A percentile compares a stretch with the other conserved stretches of the same genome.
phyloP scores from a whole-genome alignment of 164 flowering plant genomes.

The Hamamelis virginiana region DNA sequence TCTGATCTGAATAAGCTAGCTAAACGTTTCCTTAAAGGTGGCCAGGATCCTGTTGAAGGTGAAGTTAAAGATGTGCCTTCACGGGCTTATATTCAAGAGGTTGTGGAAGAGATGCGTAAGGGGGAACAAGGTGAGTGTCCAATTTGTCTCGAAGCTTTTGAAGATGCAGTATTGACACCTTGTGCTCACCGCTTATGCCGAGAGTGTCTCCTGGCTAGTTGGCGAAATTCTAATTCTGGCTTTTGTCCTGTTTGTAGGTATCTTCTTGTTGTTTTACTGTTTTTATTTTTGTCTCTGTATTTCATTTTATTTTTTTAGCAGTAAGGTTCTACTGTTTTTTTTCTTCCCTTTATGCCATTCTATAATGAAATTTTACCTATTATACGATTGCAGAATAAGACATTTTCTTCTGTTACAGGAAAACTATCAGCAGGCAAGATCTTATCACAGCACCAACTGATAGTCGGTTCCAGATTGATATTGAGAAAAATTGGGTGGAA shows the following conservation, averaged over 20 bases:
- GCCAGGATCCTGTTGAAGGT: slow-evolving; percentile 35
- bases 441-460: slow-evolving; percentile 92
- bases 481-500: slow-evolving; percentile 97
- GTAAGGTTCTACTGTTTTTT: background rate
- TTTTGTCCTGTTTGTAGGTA: slow-evolving; percentile 99
- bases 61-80: slow-evolving; percentile 63
- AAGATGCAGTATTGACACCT: slow-evolving; percentile 97
- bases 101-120: slow-evolving; percentile 84
- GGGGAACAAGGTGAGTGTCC: slow-evolving; percentile 97
- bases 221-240: slow-evolving; percentile 78
- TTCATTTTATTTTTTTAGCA: background rate
- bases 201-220: slow-evolving; percentile 91
- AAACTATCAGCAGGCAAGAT: slow-evolving; percentile 65
- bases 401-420: slow-evolving; percentile 46
- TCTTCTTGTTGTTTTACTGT: slow-evolving; percentile 10
- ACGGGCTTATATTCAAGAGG: slow-evolving; percentile 82
- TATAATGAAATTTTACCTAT: slow-evolving; percentile 5
- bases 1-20: slow-evolving; percentile 91
- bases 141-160: slow-evolving; percentile 96
- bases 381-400: background rate
- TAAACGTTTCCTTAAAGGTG: slow-evolving; percentile 78
- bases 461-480: slow-evolving; percentile 79
- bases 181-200: slow-evolving; percentile 97
- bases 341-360: slow-evolving; percentile 2
- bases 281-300: background rate